phyloP scores from a whole-genome alignment of 1,284 basidiomycete genomes.

The Ganoderma lingzhi region DNA sequence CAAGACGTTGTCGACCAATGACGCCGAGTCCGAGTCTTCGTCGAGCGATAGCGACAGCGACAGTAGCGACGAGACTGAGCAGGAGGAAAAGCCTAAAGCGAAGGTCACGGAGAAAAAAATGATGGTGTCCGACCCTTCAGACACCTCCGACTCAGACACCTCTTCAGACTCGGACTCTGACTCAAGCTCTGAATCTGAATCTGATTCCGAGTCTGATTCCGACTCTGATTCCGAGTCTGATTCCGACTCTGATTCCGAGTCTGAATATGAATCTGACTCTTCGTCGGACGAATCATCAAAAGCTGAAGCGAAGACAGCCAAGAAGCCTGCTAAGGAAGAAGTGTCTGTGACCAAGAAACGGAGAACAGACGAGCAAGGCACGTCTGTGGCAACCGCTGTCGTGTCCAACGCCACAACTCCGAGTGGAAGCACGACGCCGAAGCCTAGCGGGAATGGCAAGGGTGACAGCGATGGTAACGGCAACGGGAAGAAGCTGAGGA shows the following conservation, averaged over 20 bases:
- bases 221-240: constrained; percentile 34
- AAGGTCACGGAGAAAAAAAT: constrained; percentile 26
- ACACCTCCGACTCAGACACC: constrained; percentile 30
- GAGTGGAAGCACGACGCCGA: constrained; percentile 22
- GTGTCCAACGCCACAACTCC: constrained; percentile 22
- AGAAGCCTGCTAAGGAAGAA: constrained; percentile 27
- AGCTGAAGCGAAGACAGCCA: constrained; percentile 14
- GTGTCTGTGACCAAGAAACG: constrained; percentile 63
- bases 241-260: constrained; percentile 28
- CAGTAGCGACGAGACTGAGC: constrained; percentile 15
- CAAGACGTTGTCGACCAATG: constrained; percentile 37
- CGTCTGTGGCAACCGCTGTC: constrained; percentile 55
- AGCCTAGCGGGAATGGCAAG: constrained; percentile 17
- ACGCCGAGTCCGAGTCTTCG: constrained; percentile 24
- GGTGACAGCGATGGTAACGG: constrained; percentile 28
- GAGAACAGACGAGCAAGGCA: constrained; percentile 57
- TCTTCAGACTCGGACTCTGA: constrained; percentile 33
- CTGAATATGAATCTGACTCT: constrained; percentile 22
- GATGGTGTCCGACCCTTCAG: constrained; percentile 28
- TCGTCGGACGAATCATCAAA: constrained; percentile 31
- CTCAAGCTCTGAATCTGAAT: constrained; percentile 36
- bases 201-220: constrained; percentile 30
- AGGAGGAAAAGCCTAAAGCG: constrained; percentile 12
- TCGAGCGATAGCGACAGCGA: constrained; percentile 15
- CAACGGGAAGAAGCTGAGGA: constrained; percentile 47